Percentiles rank a stretch among this genome's conserved stretches.
These are phyloP conservation scores for Quercus tomentella DNA, from an alignment of 331 rosid species.

Conservation along the genomic window DNA sequence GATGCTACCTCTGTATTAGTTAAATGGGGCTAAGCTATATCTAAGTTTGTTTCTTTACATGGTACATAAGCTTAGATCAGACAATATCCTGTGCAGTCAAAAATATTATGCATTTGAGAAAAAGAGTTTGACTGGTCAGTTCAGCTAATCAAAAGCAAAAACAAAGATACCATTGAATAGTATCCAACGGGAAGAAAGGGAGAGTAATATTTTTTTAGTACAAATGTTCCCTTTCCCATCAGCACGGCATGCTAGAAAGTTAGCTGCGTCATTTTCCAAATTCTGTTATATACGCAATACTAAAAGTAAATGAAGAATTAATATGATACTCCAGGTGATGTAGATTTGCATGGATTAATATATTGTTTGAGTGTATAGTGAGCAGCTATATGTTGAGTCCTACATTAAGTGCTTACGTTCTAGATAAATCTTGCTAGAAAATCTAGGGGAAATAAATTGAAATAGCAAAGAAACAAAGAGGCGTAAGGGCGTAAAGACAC, in stretches of 20 bases:
- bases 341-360: too few relatives aligned
- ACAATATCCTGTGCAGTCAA: background rate
- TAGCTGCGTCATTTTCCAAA: slow-evolving; percentile 6
- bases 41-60: slow-evolving; percentile 8
- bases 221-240: slow-evolving; percentile 31
- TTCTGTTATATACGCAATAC: slow-evolving; percentile 11
- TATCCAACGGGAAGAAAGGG: slow-evolving; percentile 17
- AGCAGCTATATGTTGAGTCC: too few relatives aligned
- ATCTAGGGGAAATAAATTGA: too few relatives aligned
- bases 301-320: slow-evolving; percentile 1
- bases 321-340: background rate
- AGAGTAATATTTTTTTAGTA: slow-evolving; percentile 8
- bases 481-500: too few relatives aligned
- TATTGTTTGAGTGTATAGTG: too few relatives aligned
- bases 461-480: too few relatives aligned
- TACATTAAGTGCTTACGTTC: too few relatives aligned
- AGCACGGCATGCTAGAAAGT: slow-evolving; percentile 21
- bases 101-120: slow-evolving; percentile 8
- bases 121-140: slow-evolving; percentile 19
- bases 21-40: background rate
- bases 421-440: too few relatives aligned
- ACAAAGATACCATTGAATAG: background rate
- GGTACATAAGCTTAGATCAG: slow-evolving; percentile 14
- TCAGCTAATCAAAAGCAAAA: background rate
- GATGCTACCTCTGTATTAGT: slow-evolving; percentile 6